Percentiles rank a stretch among this genome's conserved stretches.
Evolutionary conservation across 805 yeast genomes (phyloP).

Genomic region (Candida hispaniensis): DNA sequence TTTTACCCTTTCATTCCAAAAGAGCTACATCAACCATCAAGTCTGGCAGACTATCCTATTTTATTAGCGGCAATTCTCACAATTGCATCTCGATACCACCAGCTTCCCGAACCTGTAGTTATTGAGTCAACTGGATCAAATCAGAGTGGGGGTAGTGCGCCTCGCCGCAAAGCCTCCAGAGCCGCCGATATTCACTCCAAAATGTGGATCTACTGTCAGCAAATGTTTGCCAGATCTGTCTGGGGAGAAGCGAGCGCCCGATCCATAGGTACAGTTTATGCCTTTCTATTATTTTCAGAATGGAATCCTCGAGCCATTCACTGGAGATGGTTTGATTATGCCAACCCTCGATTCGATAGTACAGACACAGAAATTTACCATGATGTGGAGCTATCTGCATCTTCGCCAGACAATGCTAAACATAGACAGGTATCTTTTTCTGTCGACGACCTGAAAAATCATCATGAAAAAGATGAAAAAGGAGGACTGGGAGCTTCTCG

Average conservation of each 20-base stretch:
- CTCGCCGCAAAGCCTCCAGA: constrained; percentile 16
- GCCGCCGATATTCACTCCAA: constrained; percentile 59
- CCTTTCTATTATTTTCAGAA: constrained; percentile 77
- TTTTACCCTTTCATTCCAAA: constrained; percentile 80
- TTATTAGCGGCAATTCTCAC: constrained; percentile 72
- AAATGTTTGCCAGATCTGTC: constrained; percentile 70
- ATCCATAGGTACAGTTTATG: constrained; percentile 75
- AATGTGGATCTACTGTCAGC: constrained; percentile 76
- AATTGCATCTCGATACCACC: constrained; percentile 66
- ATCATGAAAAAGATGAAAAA: constrained; percentile 33
- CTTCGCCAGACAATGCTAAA: constrained; percentile 11
- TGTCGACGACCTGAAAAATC: constrained; percentile 1
- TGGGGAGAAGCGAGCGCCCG: constrained; percentile 92
- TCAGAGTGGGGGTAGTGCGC: constrained; percentile 4
- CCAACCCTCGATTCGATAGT: constrained; percentile 20
- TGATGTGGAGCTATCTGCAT: constrained; percentile 11
- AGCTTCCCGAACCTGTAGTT: constrained; percentile 28
- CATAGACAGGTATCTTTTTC: constrained; percentile 4
- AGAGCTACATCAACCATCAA: constrained; percentile 54
- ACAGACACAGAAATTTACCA: constrained; percentile 17
- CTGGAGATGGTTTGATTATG: constrained; percentile 78
- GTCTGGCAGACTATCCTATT: constrained; percentile 68
- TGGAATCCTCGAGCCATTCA: constrained; percentile 96
- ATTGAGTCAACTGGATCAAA: constrained; percentile 16
- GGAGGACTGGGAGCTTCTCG: constrained; percentile 80